Base-by-base conservation (phyloP, 2,329 filamentous ascomycete species). In the Hymenoscyphus salicellus region DNA sequence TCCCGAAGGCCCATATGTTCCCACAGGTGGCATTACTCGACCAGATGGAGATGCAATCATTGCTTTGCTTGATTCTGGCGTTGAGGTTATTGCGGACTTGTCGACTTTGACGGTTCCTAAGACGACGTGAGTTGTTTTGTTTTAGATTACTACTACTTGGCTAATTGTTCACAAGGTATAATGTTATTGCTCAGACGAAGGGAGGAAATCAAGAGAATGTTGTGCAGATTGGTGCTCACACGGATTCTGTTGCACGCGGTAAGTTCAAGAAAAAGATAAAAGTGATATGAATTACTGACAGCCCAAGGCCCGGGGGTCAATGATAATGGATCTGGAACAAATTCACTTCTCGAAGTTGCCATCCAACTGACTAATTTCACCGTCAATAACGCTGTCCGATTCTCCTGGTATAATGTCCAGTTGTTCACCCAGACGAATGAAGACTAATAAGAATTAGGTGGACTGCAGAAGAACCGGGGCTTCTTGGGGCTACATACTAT, bases 321-420 rank as follows among this genome's bases (percentile, higher is more conserved):
- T 62, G 76, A 77, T 52, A 75, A 78, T 58, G 76, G 76, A 2
- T 73, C 72, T 1, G 55, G 55, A 3, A 17, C 30, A 14, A 33
- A 56, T 28, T 33, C 55, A 56, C 55, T 56, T 17, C 55, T 56
- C 55, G 55, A 56, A 32, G 78, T 89, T 8, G 86, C 86, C 1
- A 81, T 79, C 5, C 84, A 86, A 69, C 78, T 89, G 63, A 77
- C 82, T 2, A 79, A 80, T 23, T 88, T 83, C 76, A 76, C 75
- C 58, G 84, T 88, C 70, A 83, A 84, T 73, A 89, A 89, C 78
- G 86, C 84, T 68, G 85, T 89, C 14, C 84, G 86, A 63, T 88
- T 89, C 65, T 85, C 83, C 1, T 89, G 86, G 86, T 52, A 52
- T 10, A 6, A 1, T 11, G 11, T 14, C 14, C 11, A 16, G 10